Evolutionary conservation across 2,329 filamentous ascomycete genomes (phyloP).

Genomic region (Colletotrichum sidae): DNA sequence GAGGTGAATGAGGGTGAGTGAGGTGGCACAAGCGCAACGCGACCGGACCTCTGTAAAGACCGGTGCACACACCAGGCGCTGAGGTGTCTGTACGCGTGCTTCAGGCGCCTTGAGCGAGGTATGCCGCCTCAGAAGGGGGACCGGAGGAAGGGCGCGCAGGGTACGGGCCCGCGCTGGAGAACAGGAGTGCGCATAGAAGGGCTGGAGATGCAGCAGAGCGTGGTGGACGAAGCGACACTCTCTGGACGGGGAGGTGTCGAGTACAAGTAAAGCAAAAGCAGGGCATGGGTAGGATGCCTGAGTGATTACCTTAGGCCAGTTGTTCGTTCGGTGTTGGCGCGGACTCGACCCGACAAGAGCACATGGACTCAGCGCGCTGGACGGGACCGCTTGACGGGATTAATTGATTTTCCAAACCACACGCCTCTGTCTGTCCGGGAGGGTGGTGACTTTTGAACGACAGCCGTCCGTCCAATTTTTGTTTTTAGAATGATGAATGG

Average conservation of each 20-base stretch:
- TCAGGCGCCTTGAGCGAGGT: background rate
- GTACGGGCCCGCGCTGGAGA: constrained; percentile 6
- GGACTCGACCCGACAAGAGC: background rate
- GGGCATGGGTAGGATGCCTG: no score
- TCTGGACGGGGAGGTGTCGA: background rate
- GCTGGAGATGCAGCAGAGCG: no score
- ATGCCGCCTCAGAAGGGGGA: background rate
- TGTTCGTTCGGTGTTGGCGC: no score
- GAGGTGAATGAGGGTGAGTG: constrained; percentile 19
- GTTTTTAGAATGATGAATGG: background rate
- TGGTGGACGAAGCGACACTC: no score
- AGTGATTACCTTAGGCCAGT: no score
- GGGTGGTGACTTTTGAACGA: background rate
- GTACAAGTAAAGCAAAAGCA: no score
- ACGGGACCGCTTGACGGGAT: background rate
- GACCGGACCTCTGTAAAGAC: background rate
- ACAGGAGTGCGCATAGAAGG: constrained; percentile 30
- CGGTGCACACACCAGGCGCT: no score
- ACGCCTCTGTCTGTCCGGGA: constrained; percentile 28
- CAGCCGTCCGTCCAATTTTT: constrained; percentile 3
- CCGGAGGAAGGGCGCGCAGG: no score
- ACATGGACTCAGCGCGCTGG: background rate
- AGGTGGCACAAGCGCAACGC: constrained; percentile 31
- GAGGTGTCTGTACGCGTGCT: background rate
- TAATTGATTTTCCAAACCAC: constrained; percentile 11